These are phyloP conservation scores for Poteriospumella lacustris DNA, from an alignment of 108 stramenopile species.

Conservation along the genomic window DNA sequence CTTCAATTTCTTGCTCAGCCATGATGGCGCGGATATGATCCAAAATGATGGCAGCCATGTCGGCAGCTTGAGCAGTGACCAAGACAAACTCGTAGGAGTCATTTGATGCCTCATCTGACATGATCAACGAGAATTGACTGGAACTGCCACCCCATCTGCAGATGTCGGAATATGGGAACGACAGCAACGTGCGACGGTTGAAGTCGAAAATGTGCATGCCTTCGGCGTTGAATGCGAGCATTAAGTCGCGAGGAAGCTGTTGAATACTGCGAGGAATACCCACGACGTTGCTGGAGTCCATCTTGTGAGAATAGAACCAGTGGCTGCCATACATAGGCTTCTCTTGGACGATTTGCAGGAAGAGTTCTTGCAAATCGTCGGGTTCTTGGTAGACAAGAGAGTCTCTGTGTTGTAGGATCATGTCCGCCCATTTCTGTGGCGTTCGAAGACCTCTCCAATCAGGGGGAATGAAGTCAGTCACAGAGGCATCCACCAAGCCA, in stretches of 20 bases:
- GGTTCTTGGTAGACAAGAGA: neutral
- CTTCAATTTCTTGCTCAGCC: slow-evolving; percentile 21
- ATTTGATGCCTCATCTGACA: slow-evolving; percentile 46
- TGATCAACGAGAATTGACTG: slow-evolving; percentile 52
- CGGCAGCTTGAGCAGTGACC: slow-evolving; percentile 52
- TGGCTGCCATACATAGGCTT: slow-evolving; percentile 50
- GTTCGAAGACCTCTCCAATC: slow-evolving; percentile 42
- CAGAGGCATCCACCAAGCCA: slow-evolving; percentile 30
- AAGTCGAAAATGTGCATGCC: slow-evolving; percentile 56
- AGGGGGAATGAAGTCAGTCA: slow-evolving; percentile 52
- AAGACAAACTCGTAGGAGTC: slow-evolving; percentile 51
- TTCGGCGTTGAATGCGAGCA: slow-evolving; percentile 51
- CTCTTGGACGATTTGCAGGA: slow-evolving; percentile 16
- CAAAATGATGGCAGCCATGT: slow-evolving; percentile 59
- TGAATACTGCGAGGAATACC: slow-evolving; percentile 3
- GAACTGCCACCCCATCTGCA: slow-evolving; percentile 60
- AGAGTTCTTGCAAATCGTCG: slow-evolving; percentile 18
- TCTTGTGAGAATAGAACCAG: slow-evolving; percentile 55
- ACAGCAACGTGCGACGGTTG: neutral
- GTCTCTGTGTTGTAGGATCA: slow-evolving; percentile 21
- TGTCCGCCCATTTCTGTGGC: slow-evolving; percentile 50
- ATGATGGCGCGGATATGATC: slow-evolving; percentile 63
- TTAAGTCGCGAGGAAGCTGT: slow-evolving; percentile 43
- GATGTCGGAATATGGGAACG: slow-evolving; percentile 58
- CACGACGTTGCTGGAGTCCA: neutral